Base-by-base conservation (phyloP, 2,329 filamentous ascomycete species). In the Verticillium albo-atrum region DNA sequence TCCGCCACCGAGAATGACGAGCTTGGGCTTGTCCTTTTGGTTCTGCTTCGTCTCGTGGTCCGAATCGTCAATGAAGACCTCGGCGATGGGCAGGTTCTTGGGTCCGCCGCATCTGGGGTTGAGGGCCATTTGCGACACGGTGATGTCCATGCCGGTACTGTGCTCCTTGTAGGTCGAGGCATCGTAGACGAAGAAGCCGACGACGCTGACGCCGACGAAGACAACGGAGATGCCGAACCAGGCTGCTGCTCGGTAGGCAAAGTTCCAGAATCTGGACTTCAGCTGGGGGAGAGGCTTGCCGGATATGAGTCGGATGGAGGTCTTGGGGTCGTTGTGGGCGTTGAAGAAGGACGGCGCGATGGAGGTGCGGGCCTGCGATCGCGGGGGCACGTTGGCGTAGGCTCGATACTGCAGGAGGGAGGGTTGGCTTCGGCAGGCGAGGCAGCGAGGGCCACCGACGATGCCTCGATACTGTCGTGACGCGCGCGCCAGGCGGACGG, bases 151-250 rank as follows among this genome's bases (percentile, higher is more conserved):
- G 27, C 82, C 81, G 6, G 81, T 84, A 2, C 84, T 77, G 54
- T 88, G 81, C 64, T 92, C 89, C 61, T 85, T 87, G 77, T 99
- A 99, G 15, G 95, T 99, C 54, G 87, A 89, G 10, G 93, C 89
- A 78, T 99, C 95, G 77, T 96, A 99, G 67, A 95, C 67, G 76
- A 99, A 99, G 80, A 99, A 97, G 55, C 82, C 89, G 23, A 92
- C 75, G 6, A 98, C 82, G 6, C 90, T 81, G 3, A 82, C 77
- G 34, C 89, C 88, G 58, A 90, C 72, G 56, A 94, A 81, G 7
- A 88, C 79, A 37, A 95, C 82, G 55, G 94, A 90, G 60, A 90
- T 87, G 42, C 95, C 95, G 25, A 91, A 74, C 67, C 84, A 84
- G 3, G 89, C 86, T 34, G 92, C 89, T 32, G 84, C 80, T 65